Percentiles rank a stretch among this genome's conserved stretches.
Evolutionary conservation across 371 early-diverging fungal genomes (phyloP).

Genomic region (Mucor plumbeus): DNA sequence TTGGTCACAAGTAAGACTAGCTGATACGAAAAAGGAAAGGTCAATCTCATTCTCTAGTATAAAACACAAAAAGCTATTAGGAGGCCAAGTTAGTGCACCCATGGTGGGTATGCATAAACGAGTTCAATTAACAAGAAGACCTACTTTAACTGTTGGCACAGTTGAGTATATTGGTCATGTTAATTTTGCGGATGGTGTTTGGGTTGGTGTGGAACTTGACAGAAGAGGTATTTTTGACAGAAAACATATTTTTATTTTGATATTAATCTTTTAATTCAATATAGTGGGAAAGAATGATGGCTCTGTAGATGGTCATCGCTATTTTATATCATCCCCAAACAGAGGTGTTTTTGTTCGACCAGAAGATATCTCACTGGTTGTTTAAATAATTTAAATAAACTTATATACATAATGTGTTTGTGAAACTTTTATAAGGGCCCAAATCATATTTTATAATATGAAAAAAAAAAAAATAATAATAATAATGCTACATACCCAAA

Average conservation of each 20-base stretch:
- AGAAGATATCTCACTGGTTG: constrained; percentile 26
- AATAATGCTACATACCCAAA: too few relatives aligned
- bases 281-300: constrained; percentile 41
- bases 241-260: not conserved
- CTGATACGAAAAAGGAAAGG: not conserved
- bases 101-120: constrained; percentile 21
- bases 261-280: not conserved
- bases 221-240: constrained; percentile 28
- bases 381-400: not conserved
- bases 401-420: too few relatives aligned
- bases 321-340: constrained; percentile 31
- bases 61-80: not conserved
- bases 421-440: too few relatives aligned
- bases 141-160: constrained; percentile 27
- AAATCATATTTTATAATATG: too few relatives aligned
- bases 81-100: constrained; percentile 12
- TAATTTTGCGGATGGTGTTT: constrained; percentile 38
- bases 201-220: constrained; percentile 48
- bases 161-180: constrained; percentile 35
- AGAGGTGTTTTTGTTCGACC: constrained; percentile 38
- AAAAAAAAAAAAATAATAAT: too few relatives aligned
- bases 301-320: constrained; percentile 33
- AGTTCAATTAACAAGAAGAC: constrained; percentile 22
- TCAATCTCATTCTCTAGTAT: constrained; percentile 2
- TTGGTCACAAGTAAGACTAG: constrained; percentile 20